Base-by-base conservation (phyloP, 192 early-diverging fungal species). In the Linnemannia exigua region DNA sequence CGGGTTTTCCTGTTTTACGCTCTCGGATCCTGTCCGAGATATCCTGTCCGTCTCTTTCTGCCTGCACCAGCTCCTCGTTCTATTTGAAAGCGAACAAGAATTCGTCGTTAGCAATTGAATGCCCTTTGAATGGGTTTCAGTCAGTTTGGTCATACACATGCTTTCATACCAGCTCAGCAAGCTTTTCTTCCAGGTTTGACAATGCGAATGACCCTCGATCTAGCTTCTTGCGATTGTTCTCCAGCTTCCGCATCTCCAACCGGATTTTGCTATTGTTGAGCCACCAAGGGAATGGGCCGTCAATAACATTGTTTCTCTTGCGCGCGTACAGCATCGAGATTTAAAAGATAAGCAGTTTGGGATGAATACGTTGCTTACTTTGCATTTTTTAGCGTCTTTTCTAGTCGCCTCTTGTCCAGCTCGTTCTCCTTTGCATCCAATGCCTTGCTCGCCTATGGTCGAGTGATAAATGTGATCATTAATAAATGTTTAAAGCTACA, bases 381-480 rank as follows among this genome's bases (percentile, higher is more conserved):
- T 50, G 92, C 87, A 19, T 94, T 90, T 75, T 92, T 93, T 37
- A 88, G 79, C 1, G 90, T 72, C 67, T 93, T 94, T 41, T 81
- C 87, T 5, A 95, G 80, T 5, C 96, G 92, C 79, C 92, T 95
- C 73, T 90, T 82, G 72, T 97, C 94, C 31, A 90, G 54, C 8
- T 88, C 92, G 9, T 92, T 88, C 35, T 96, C 95, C 31, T 89
- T 88, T 58, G 93, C 88, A 28, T 88, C 84, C 77, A 96, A 75
- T 19, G 91, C 91, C 66, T 90, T 90, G 69, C 90, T 90, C 12
- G 92, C 95, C 89, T 92, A 87, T 37, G 35, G 1, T 15, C 33
- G 28, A 71, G 61, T 33, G 20, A n/a, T 17, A 9, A 48, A 63
- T 63, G 12, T 31, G 25, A 1, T 25, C 28, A n/a, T 63, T 63